These are phyloP conservation scores for Phytophthora brassicae DNA, from an alignment of 352 stramenopile genomes.

Conservation along the genomic window DNA sequence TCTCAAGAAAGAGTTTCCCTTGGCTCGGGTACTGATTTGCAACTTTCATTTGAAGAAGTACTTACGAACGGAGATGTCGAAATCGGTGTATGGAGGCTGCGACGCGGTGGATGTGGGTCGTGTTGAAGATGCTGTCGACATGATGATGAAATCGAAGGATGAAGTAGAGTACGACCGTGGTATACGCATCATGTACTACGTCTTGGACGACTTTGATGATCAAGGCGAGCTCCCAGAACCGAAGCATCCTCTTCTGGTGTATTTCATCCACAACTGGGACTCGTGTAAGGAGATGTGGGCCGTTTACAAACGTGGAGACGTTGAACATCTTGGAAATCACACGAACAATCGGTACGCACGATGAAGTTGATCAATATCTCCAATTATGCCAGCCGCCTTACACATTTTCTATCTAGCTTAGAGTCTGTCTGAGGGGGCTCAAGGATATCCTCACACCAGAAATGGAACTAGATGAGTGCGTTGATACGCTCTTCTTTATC, in stretches of 20 bases:
- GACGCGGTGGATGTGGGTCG: neutral
- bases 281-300: too few species aligned
- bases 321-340: too few species aligned
- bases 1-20: neutral
- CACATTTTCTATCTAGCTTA: too few species aligned
- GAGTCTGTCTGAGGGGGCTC: too few species aligned
- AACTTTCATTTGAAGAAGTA: neutral
- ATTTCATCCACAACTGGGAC: too few species aligned
- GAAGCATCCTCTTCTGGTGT: neutral
- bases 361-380: too few species aligned
- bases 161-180: neutral
- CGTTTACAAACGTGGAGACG: too few species aligned
- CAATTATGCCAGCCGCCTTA: too few species aligned
- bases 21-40: neutral
- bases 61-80: neutral
- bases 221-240: neutral
- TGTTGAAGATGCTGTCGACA: neutral
- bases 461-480: conserved; percentile 10
- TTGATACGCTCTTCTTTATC: conserved; percentile 2
- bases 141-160: neutral
- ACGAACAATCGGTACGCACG: too few species aligned
- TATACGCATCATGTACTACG: neutral
- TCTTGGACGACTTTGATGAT: neutral
- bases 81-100: neutral
- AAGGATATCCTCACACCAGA: conserved; percentile 9